Conservation (phyloP, 2,329 filamentous ascomycete species). For the Byssochlamys sp. region DNA sequence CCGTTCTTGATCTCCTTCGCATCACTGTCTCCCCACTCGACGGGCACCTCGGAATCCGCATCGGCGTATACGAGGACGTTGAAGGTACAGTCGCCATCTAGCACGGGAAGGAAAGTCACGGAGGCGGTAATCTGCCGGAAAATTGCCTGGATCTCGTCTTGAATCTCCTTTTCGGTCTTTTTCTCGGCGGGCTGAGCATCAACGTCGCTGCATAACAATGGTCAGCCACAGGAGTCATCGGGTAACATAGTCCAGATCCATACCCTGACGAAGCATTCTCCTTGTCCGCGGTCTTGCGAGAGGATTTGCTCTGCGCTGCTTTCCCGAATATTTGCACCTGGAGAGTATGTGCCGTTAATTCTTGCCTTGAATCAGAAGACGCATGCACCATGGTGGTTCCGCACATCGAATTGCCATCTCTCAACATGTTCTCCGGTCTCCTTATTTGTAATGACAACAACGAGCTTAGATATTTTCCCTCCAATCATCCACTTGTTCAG, state of each 20-base stretch:
- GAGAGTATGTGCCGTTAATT: neutral
- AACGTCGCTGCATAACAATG: neutral
- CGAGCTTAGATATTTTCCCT: conserved; percentile 92
- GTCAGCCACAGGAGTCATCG: neutral
- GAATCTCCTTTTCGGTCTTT: conserved; percentile 82
- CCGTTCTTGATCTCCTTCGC: conserved; percentile 92
- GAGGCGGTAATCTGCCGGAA: conserved; percentile 97
- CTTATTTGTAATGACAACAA: conserved; percentile 93
- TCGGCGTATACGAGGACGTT: conserved; percentile 97
- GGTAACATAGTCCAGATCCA: conserved; percentile 10
- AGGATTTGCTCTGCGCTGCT: conserved; percentile 39
- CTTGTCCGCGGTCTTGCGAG: conserved; percentile 49
- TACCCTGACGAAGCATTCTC: conserved; percentile 58
- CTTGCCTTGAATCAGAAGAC: neutral
- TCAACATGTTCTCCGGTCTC: conserved; percentile 94
- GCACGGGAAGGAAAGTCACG: conserved; percentile 89
- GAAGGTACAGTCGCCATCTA: conserved; percentile 92
- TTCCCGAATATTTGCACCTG: conserved; percentile 51
- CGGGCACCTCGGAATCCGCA: conserved; percentile 87
- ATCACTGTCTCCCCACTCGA: conserved; percentile 97
- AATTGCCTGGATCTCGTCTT: conserved; percentile 88
- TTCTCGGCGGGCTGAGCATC: conserved; percentile 44
- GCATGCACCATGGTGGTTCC: conserved; percentile 12
- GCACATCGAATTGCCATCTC: conserved; percentile 93
- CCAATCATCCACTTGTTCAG: conserved; percentile 95